phyloP scores from a whole-genome alignment of 1,284 basidiomycete genomes.

The Cyathus pygmaeus region DNA sequence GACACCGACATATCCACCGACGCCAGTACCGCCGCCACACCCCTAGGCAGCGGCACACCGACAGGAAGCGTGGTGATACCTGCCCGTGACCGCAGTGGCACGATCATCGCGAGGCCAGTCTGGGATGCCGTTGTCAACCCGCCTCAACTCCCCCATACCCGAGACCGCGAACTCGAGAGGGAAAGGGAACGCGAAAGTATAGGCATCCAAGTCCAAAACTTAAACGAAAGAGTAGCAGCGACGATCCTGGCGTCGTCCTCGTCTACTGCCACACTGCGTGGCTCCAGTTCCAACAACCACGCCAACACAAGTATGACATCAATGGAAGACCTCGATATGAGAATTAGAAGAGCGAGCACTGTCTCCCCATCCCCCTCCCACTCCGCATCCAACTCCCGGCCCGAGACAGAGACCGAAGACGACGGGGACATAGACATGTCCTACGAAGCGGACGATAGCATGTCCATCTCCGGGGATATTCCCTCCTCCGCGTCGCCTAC shows the following conservation, averaged over 20 bases:
- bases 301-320: too few relatives aligned
- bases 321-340: background rate
- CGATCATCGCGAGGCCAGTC: constrained; percentile 71
- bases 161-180: constrained; percentile 10
- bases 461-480: constrained; percentile 34
- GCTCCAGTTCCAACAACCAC: constrained; percentile 3
- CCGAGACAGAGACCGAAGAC: constrained; percentile 80
- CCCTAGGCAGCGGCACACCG: constrained; percentile 66
- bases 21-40: constrained; percentile 66
- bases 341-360: background rate
- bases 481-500: constrained; percentile 53
- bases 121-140: constrained; percentile 55
- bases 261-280: too few relatives aligned
- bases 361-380: constrained; percentile 51
- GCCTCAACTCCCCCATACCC: constrained; percentile 33
- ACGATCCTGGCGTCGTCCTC: too few relatives aligned
- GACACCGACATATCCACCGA: constrained; percentile 69
- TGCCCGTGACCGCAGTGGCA: constrained; percentile 76
- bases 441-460: constrained; percentile 28
- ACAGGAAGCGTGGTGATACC: constrained; percentile 64
- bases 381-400: constrained; percentile 67
- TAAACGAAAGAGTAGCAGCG: too few relatives aligned
- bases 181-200: too few relatives aligned
- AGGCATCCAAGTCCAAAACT: too few relatives aligned
- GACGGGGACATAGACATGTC: constrained; percentile 66